phyloP scores from a whole-genome alignment of 176 grass and related monocot genomes.

The Hsuehochloa calcarea region DNA sequence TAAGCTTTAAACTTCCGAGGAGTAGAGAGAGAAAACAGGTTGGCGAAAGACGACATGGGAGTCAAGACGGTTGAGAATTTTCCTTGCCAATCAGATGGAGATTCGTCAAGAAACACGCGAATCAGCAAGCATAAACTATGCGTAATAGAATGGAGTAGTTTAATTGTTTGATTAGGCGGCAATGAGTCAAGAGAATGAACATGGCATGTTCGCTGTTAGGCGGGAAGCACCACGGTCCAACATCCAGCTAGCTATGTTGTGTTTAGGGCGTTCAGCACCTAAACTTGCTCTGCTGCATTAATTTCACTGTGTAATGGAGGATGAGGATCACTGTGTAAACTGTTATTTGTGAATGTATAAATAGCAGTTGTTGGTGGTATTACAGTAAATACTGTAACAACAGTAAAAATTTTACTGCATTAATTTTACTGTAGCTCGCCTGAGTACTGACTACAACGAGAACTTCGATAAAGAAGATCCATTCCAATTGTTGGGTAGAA shows the following conservation, averaged over 20 bases:
- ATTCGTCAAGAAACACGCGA: not conserved
- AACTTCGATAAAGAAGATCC: no score
- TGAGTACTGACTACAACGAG: no score
- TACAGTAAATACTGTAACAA: no score
- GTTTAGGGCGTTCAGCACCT: not conserved
- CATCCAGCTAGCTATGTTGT: not conserved
- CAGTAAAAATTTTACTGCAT: no score
- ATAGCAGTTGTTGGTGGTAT: no score
- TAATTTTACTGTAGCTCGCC: no score
- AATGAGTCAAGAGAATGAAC: not conserved
- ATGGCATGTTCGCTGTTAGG: conserved; percentile 14
- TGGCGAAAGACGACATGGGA: not conserved
- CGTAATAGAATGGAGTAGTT: not conserved
- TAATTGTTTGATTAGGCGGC: not conserved
- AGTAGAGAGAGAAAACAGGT: not conserved
- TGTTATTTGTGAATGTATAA: no score
- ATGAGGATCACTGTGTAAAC: no score
- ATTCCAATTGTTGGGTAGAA: no score
- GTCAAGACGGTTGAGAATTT: not conserved
- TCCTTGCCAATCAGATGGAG: not conserved
- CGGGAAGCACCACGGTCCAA: conserved; percentile 7
- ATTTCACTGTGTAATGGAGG: no score
- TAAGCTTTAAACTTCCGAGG: not conserved
- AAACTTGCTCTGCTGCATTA: no score
- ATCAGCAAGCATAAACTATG: not conserved